Evolutionary conservation across 2,329 filamentous ascomycete genomes (phyloP).

Genomic region (Periconia macrospinosa): DNA sequence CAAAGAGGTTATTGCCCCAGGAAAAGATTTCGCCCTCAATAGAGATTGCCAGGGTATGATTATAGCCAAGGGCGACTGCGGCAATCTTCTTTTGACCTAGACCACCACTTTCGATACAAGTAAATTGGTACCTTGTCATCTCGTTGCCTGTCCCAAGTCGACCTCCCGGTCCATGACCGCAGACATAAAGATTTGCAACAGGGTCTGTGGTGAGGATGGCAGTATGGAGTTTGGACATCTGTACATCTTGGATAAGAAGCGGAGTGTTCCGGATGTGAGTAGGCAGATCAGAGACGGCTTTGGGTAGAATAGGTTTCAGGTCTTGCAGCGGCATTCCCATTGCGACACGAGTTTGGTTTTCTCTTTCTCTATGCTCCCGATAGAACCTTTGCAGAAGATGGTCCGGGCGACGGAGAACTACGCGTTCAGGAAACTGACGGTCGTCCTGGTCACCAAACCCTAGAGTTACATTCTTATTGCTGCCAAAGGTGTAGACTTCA

Average conservation of each 20-base stretch:
- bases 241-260: constrained; percentile 76
- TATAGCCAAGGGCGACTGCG: constrained; percentile 83
- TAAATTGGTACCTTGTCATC: constrained; percentile 83
- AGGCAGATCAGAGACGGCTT: constrained; percentile 63
- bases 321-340: constrained; percentile 37
- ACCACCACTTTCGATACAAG: constrained; percentile 74
- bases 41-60: constrained; percentile 84
- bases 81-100: constrained; percentile 73
- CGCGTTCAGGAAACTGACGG: constrained; percentile 86
- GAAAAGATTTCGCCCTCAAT: constrained; percentile 89
- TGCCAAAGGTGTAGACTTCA: constrained; percentile 91
- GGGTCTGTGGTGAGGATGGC: constrained; percentile 86
- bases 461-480: constrained; percentile 91
- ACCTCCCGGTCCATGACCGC: constrained; percentile 87
- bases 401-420: constrained; percentile 74
- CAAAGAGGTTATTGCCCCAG: constrained; percentile 87
- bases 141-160: constrained; percentile 88
- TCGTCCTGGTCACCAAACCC: constrained; percentile 96
- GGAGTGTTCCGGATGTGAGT: constrained; percentile 71
- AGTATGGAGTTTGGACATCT: constrained; percentile 88
- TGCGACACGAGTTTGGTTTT: constrained; percentile 40
- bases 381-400: constrained; percentile 75
- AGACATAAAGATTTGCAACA: constrained; percentile 88
- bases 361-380: constrained; percentile 63
- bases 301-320: constrained; percentile 27